Base-by-base conservation (phyloP, 495 filamentous ascomycete species). In the Clavariopsis aquatica region DNA sequence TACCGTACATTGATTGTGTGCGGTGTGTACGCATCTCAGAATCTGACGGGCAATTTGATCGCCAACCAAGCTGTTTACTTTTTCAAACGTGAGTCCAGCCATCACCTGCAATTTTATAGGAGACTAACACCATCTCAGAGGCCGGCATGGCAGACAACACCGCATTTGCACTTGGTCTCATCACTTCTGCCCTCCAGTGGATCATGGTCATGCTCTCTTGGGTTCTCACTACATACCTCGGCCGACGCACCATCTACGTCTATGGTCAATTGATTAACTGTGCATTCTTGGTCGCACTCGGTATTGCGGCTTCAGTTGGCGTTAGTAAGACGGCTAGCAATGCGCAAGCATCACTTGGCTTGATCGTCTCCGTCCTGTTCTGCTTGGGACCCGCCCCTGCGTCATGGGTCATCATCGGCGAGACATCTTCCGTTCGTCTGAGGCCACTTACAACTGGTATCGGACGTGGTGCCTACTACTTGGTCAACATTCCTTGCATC, bases 351-450 rank as follows among this genome's bases (percentile, higher is more conserved):
- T 80, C 78, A 34, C 73, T 85, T 29, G 82, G 82, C 57, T 71
- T 85, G 13, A 83, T 85, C 66, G 74, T 85, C 68, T 83, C 82
- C 55, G 78, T 85, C 63, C 73, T 80, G 45, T 85, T 82, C 73
- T 76, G 74, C 60, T 72, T 82, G 59, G 80, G 79, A 62, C 80
- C 78, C 22, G 82, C 78, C 28, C 82, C 83, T 58, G 78, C 78
- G 54, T 82, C 82, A 52, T 85, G 78, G 77, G 78, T 81, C 72
- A 81, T 84, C 62, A 84, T 86, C 62, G 82, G 79, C 34, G 83
- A 85, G 71, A 85, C 82, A 52, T 81, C 83, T 36, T 74, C 82
- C 59, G 77, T 85, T 70, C 83, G 82, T 61, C 81, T 83, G 49
- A 73, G 83, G 49, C 79, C 82, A 41, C 73, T 84, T 49, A 86